Conservation (phyloP, 352 stramenopile species). For the Phytophthora ohioensis region DNA sequence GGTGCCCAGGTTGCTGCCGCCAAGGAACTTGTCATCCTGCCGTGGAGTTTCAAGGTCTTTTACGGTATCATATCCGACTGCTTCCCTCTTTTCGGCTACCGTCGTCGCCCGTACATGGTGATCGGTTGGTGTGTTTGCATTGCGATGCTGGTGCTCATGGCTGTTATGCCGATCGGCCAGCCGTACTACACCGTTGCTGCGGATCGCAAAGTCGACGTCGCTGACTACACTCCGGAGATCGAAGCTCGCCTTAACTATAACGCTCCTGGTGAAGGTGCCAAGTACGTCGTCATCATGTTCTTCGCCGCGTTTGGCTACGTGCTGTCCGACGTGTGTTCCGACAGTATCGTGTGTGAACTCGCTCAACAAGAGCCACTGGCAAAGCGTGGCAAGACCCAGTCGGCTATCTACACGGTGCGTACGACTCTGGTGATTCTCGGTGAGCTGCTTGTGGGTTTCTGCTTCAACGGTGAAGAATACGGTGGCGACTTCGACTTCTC, state of each 20-base stretch:
- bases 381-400: constrained; percentile 68
- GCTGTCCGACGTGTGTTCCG: constrained; percentile 67
- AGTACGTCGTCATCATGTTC: constrained; percentile 65
- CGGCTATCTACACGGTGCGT: constrained; percentile 40
- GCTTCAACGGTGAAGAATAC: constrained; percentile 67
- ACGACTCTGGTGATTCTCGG: constrained; percentile 49
- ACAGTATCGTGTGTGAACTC: constrained; percentile 66
- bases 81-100: constrained; percentile 64
- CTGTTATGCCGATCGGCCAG: constrained; percentile 44
- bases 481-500: constrained; percentile 57
- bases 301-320: constrained; percentile 73
- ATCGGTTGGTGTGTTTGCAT: constrained; percentile 62
- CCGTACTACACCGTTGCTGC: constrained; percentile 61
- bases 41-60: constrained; percentile 76
- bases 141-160: constrained; percentile 61
- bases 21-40: constrained; percentile 52
- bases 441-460: constrained; percentile 53
- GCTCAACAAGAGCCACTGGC: constrained; percentile 59
- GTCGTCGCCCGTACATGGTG: constrained; percentile 70
- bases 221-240: constrained; percentile 44
- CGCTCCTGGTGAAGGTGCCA: constrained; percentile 42
- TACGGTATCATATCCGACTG: constrained; percentile 45
- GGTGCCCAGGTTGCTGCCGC: constrained; percentile 58
- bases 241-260: constrained; percentile 49
- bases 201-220: constrained; percentile 31